phyloP scores from a whole-genome alignment of 2,329 filamentous ascomycete species.

The Didymella lethalis region DNA sequence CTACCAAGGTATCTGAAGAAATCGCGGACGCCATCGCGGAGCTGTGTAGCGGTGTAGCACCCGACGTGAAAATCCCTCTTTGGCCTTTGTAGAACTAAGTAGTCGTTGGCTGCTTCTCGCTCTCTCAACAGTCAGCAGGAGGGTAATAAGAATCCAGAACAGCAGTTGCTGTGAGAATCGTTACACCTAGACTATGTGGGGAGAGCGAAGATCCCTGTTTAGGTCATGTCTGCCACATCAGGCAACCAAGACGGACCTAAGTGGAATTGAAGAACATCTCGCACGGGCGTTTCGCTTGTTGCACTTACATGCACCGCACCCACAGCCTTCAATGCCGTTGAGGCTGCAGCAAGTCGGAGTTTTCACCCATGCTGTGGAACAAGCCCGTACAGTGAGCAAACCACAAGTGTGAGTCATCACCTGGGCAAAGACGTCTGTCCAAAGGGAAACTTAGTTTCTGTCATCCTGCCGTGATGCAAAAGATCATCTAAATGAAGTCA shows the following conservation, averaged over 20 bases:
- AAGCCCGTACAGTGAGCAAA: background rate
- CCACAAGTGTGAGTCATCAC: background rate
- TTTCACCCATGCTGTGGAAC: background rate
- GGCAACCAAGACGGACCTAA: slow-evolving; percentile 8
- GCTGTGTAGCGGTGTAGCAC: background rate
- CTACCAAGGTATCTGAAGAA: slow-evolving; percentile 2
- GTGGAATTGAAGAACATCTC: background rate
- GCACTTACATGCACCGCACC: background rate
- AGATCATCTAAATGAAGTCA: background rate
- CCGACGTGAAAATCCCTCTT: background rate
- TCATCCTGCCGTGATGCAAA: background rate
- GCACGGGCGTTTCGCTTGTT: background rate
- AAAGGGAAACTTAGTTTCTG: background rate
- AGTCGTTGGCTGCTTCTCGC: background rate
- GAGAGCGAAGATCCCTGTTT: background rate
- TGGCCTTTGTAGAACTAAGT: background rate
- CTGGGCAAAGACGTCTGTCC: background rate
- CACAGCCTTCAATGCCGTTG: background rate
- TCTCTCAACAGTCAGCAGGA: background rate
- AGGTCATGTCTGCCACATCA: background rate
- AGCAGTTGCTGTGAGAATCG: background rate
- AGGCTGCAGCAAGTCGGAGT: background rate
- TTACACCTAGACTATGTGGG: background rate
- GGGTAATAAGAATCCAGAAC: background rate
- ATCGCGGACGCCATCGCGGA: slow-evolving; percentile 4